Conservation (phyloP, 2,329 filamentous ascomycete genomes). For the Fusarium irregulare region DNA sequence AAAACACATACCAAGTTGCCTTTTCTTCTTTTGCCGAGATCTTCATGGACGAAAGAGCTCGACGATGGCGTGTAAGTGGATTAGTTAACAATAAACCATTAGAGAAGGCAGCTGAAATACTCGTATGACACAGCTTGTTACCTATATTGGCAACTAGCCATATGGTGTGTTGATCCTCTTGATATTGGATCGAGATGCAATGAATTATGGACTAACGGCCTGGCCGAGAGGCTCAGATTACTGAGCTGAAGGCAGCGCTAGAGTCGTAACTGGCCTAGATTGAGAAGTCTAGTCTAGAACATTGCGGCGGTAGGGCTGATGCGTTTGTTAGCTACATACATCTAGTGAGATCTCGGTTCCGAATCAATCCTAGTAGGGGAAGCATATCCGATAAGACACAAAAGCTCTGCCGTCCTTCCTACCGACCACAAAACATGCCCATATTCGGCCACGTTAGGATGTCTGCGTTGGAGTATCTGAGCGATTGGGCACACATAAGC, state of each 20-base stretch:
- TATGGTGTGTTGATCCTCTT: background rate
- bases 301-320: conserved; percentile 27
- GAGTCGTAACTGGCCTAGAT: conserved; percentile 6
- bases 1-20: background rate
- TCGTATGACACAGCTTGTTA: background rate
- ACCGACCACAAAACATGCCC: background rate
- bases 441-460: background rate
- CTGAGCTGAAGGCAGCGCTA: background rate
- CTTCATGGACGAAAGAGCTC: background rate
- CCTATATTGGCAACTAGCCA: background rate
- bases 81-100: background rate
- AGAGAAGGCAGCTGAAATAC: background rate
- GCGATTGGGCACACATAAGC: background rate
- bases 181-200: background rate
- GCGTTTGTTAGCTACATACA: background rate
- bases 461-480: background rate
- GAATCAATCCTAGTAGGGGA: conserved; percentile 3
- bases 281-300: background rate
- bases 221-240: conserved; percentile 18
- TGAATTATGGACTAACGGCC: conserved; percentile 1
- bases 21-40: background rate
- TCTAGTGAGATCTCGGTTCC: conserved; percentile 9
- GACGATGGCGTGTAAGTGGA: background rate
- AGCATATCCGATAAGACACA: background rate
- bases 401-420: background rate